phyloP scores from a whole-genome alignment of 768 basidiomycete genomes.

The Coprinopsis cinerea region DNA sequence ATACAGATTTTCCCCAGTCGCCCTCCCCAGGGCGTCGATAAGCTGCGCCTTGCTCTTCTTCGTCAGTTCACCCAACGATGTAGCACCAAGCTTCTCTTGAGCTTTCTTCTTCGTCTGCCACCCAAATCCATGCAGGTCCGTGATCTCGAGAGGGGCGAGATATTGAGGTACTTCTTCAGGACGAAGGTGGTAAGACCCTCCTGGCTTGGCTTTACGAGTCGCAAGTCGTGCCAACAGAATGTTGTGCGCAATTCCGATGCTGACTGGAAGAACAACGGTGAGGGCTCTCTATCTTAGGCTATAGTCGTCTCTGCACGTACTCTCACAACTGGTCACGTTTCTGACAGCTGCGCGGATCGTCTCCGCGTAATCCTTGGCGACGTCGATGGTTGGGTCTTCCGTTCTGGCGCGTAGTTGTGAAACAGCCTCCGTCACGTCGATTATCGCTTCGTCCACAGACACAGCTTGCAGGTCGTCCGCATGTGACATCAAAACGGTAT shows the following conservation, averaged over 20 bases:
- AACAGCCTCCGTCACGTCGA: constrained; percentile 74
- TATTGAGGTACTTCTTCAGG: constrained; percentile 45
- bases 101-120: constrained; percentile 72
- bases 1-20: constrained; percentile 79
- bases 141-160: constrained; percentile 65
- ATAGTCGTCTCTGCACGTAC: too few species aligned
- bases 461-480: constrained; percentile 93
- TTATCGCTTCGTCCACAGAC: constrained; percentile 92
- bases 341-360: constrained; percentile 71
- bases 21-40: constrained; percentile 69
- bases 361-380: constrained; percentile 76
- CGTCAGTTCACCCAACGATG: constrained; percentile 62
- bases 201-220: constrained; percentile 88
- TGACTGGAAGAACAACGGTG: too few species aligned
- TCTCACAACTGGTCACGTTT: constrained; percentile 79
- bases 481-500: constrained; percentile 84
- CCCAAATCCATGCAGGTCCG: constrained; percentile 86
- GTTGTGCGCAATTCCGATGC: constrained; percentile 89
- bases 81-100: constrained; percentile 67
- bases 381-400: constrained; percentile 37
- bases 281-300: too few species aligned
- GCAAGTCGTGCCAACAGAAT: constrained; percentile 91
- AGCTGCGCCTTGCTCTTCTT: constrained; percentile 59
- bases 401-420: constrained; percentile 29
- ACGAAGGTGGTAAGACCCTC: constrained; percentile 72